Evolutionary conservation across 805 yeast species (phyloP).

Genomic region (Candida manassasensis): DNA sequence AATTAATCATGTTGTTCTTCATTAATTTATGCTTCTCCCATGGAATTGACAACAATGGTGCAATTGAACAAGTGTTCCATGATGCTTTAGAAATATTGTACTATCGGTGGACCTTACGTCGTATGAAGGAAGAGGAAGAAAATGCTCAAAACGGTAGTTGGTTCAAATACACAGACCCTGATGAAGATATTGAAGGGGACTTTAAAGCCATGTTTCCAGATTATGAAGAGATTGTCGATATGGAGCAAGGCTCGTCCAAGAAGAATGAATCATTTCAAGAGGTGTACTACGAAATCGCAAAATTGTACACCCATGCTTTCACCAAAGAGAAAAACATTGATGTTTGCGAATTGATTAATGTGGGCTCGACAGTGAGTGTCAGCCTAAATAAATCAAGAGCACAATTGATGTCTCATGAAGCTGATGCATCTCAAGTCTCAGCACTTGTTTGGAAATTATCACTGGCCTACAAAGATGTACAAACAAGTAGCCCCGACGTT

Average conservation of each 20-base stretch:
- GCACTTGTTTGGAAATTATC: constrained; percentile 16
- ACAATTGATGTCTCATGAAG: constrained; percentile 10
- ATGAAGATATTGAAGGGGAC: constrained; percentile 71
- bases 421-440: constrained; percentile 19
- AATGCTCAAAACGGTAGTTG: constrained; percentile 56
- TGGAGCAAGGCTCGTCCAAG: constrained; percentile 14
- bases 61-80: constrained; percentile 10
- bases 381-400: constrained; percentile 5
- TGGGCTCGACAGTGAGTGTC: constrained; percentile 30
- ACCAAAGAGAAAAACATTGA: constrained; percentile 12
- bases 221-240: constrained; percentile 60
- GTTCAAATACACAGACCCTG: constrained; percentile 60
- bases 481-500: constrained; percentile 14
- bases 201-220: constrained; percentile 83
- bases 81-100: constrained; percentile 58
- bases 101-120: constrained; percentile 76
- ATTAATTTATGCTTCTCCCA: constrained; percentile 41
- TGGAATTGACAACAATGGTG: constrained; percentile 5
- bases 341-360: constrained; percentile 27
- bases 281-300: constrained; percentile 45
- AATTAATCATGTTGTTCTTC: constrained; percentile 46
- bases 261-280: constrained; percentile 36
- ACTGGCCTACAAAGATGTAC: constrained; percentile 8
- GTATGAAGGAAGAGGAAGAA: constrained; percentile 61
- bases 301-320: constrained; percentile 44